Evolutionary conservation across 2,329 filamentous ascomycete genomes (phyloP).

Genomic region (Colletotrichum incanum): DNA sequence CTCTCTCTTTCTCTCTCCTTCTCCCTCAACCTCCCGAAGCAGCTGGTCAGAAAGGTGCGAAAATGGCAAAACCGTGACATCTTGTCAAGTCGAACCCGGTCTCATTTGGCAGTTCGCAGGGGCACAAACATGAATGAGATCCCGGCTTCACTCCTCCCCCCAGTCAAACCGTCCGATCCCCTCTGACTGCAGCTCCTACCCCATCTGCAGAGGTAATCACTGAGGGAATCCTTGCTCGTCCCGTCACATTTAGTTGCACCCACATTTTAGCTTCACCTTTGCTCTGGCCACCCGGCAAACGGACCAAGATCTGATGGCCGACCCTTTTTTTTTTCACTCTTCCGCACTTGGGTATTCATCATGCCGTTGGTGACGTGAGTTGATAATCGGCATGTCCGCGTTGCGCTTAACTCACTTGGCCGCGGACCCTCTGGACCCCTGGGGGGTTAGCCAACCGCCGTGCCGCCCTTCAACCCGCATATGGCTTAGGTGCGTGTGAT

Average conservation of each 20-base stretch:
- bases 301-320: constrained; percentile 15
- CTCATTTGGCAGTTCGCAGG: constrained; percentile 9
- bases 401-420: constrained; percentile 11
- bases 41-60: constrained; percentile 7
- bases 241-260: constrained; percentile 22
- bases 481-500: constrained; percentile 41
- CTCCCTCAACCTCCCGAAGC: constrained; percentile 16
- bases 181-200: constrained; percentile 28
- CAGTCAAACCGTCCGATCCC: constrained; percentile 23
- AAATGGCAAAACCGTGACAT: constrained; percentile 18
- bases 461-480: constrained; percentile 36
- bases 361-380: background rate
- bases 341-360: background rate
- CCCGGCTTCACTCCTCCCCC: constrained; percentile 17
- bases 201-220: constrained; percentile 42
- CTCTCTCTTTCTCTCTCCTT: constrained; percentile 1
- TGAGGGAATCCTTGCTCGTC: constrained; percentile 26
- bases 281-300: constrained; percentile 1
- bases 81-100: constrained; percentile 10
- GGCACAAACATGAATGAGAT: constrained; percentile 29
- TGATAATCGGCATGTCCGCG: constrained; percentile 1
- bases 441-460: constrained; percentile 20
- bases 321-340: too few relatives aligned
- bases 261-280: constrained; percentile 4
- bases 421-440: constrained; percentile 25